These are phyloP conservation scores for Scytalidium sp. DNA, from an alignment of 2,329 filamentous ascomycete species.

Conservation along the genomic window DNA sequence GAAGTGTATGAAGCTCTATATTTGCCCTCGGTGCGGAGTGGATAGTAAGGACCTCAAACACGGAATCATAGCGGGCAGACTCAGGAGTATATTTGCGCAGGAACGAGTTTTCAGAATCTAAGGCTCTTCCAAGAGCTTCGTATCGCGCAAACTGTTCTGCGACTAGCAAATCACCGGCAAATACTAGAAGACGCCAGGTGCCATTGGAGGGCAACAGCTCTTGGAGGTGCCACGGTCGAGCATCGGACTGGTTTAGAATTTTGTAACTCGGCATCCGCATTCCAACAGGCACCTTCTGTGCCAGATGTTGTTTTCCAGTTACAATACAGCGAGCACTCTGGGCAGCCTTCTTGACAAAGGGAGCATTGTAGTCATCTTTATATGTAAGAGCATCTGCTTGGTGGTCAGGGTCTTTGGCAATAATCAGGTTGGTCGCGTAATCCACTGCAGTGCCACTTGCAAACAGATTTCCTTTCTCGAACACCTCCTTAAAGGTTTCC, in stretches of 20 bases:
- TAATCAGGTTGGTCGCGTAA: conserved; percentile 52
- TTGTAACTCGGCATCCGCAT: conserved; percentile 58
- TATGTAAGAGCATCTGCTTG: not conserved
- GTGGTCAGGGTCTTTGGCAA: conserved; percentile 44
- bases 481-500: conserved; percentile 54
- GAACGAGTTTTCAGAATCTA: conserved; percentile 36
- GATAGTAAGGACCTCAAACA: conserved; percentile 59
- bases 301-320: conserved; percentile 29
- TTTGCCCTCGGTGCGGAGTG: conserved; percentile 50
- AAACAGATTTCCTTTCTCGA: conserved; percentile 53
- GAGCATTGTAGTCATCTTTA: no score
- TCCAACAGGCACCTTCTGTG: conserved; percentile 36
- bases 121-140: conserved; percentile 41
- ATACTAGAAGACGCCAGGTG: conserved; percentile 57
- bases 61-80: conserved; percentile 35
- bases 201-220: conserved; percentile 54
- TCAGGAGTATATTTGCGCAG: conserved; percentile 41
- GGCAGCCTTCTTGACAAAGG: no score
- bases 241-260: conserved; percentile 53
- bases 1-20: conserved; percentile 48
- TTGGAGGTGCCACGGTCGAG: conserved; percentile 58
- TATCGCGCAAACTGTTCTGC: conserved; percentile 41
- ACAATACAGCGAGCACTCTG: conserved; percentile 44
- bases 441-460: conserved; percentile 54
- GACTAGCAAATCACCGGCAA: conserved; percentile 54